These are phyloP conservation scores for Rhododendron griersonianum DNA, from an alignment of 148 eudicot species.

Conservation along the genomic window DNA sequence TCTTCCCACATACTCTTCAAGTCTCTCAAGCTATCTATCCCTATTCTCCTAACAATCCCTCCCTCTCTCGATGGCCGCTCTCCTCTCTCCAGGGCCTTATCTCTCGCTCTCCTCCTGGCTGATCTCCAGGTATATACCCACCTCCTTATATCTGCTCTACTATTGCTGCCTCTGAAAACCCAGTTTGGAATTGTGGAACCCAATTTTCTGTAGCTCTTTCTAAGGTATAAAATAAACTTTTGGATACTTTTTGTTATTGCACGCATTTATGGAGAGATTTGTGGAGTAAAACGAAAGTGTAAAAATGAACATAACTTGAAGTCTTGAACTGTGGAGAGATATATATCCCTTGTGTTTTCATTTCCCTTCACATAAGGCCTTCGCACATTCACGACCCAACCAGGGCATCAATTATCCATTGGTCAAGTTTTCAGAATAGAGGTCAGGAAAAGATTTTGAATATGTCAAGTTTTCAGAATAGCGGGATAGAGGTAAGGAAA, in stretches of 20 bases:
- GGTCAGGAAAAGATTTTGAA: background rate
- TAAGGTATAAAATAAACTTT: background rate
- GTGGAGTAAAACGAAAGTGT: background rate
- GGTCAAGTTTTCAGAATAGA: background rate
- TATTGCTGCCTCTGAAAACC: background rate
- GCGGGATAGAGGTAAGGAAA: background rate
- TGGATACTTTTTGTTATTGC: background rate
- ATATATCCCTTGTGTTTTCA: background rate
- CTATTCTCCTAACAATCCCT: slow-evolving; percentile 58
- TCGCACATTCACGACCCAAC: background rate
- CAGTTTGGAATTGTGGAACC: background rate
- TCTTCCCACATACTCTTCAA: slow-evolving; percentile 66
- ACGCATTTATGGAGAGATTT: background rate
- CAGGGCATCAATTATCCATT: background rate
- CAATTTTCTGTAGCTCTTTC: background rate
- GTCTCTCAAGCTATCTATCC: slow-evolving; percentile 68
- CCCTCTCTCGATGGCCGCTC: slow-evolving; percentile 58
- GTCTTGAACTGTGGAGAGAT: background rate
- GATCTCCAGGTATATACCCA: slow-evolving; percentile 67
- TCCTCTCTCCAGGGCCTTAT: slow-evolving; percentile 71
- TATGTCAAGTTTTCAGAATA: background rate
- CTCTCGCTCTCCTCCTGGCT: slow-evolving; percentile 73
- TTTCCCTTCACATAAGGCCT: background rate
- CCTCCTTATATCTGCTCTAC: background rate
- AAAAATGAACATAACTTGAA: background rate